Conservation (phyloP, 306 rosid genomes). For the Rosa lucieae region DNA sequence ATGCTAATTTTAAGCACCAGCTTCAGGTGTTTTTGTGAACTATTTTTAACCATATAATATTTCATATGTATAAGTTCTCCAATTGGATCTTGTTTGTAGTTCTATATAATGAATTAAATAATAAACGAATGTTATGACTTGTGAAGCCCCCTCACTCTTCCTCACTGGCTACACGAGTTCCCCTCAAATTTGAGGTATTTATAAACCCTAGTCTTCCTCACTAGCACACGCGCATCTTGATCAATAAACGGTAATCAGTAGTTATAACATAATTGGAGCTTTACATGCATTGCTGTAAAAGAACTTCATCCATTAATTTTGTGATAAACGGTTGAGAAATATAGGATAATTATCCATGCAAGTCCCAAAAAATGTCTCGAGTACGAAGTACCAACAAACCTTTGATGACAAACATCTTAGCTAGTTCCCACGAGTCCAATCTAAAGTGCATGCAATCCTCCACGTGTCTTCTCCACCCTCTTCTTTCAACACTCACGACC, state of each 20-base stretch:
- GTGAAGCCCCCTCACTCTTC: background rate
- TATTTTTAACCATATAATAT: too few relatives aligned
- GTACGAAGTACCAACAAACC: background rate
- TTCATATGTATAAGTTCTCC: background rate
- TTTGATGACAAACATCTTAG: constrained; percentile 3
- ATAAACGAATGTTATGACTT: too few relatives aligned
- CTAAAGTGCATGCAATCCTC: constrained; percentile 40
- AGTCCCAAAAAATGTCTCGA: background rate
- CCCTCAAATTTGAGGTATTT: background rate
- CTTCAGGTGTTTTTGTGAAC: too few relatives aligned
- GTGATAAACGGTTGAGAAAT: background rate
- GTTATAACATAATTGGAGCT: background rate
- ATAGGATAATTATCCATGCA: background rate
- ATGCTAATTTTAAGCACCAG: too few relatives aligned
- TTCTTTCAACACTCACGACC: constrained; percentile 9
- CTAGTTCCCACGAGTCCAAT: background rate
- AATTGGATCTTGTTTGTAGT: background rate
- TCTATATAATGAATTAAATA: too few relatives aligned
- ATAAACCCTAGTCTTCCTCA: background rate
- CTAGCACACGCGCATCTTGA: background rate
- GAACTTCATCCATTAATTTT: background rate
- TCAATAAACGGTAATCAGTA: background rate
- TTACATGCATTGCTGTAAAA: background rate
- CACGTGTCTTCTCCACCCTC: constrained; percentile 43
- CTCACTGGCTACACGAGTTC: background rate